phyloP scores from a whole-genome alignment of 2,329 filamentous ascomycete genomes.

The Sarocladium strictum region DNA sequence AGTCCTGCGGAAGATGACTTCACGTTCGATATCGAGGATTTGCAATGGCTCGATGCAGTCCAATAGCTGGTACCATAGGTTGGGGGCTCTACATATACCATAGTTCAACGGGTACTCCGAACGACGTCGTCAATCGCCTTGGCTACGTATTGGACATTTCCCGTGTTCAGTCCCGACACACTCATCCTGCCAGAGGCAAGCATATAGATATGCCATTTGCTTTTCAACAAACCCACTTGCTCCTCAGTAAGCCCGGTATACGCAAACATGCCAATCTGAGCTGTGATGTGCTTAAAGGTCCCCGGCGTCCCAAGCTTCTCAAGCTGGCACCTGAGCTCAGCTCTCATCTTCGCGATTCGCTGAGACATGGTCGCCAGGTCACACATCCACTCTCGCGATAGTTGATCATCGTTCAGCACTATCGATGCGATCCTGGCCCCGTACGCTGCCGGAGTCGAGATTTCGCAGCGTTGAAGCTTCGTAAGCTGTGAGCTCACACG shows the following conservation, averaged over 20 bases:
- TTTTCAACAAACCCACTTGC: slow-evolving; percentile 19
- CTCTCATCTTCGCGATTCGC: slow-evolving; percentile 25
- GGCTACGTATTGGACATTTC: slow-evolving; percentile 13
- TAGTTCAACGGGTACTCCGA: not conserved
- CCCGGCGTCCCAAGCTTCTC: slow-evolving; percentile 18
- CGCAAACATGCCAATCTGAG: slow-evolving; percentile 35
- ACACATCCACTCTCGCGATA: slow-evolving; percentile 10
- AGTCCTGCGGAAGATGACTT: not conserved
- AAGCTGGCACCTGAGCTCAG: slow-evolving; percentile 14
- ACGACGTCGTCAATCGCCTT: slow-evolving; percentile 11
- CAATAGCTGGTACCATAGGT: not conserved
- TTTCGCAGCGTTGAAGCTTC: slow-evolving; percentile 10
- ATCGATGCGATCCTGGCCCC: slow-evolving; percentile 10
- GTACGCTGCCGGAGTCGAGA: slow-evolving; percentile 10
- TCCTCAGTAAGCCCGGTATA: slow-evolving; percentile 26
- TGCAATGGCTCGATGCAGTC: not conserved
- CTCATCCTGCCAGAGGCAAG: slow-evolving; percentile 10
- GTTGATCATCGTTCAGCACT: slow-evolving; percentile 8
- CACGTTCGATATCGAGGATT: not conserved
- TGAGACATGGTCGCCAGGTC: slow-evolving; percentile 28
- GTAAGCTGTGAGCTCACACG: not conserved
- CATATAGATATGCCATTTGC: slow-evolving; percentile 9
- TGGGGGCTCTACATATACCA: not conserved
- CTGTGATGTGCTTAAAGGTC: slow-evolving; percentile 23
- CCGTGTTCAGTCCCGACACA: slow-evolving; percentile 12